Percentiles rank a stretch among this genome's conserved stretches.
These are phyloP conservation scores for Wickerhamiella sergipiensis DNA, from an alignment of 805 yeast genomes.

Conservation along the genomic window DNA sequence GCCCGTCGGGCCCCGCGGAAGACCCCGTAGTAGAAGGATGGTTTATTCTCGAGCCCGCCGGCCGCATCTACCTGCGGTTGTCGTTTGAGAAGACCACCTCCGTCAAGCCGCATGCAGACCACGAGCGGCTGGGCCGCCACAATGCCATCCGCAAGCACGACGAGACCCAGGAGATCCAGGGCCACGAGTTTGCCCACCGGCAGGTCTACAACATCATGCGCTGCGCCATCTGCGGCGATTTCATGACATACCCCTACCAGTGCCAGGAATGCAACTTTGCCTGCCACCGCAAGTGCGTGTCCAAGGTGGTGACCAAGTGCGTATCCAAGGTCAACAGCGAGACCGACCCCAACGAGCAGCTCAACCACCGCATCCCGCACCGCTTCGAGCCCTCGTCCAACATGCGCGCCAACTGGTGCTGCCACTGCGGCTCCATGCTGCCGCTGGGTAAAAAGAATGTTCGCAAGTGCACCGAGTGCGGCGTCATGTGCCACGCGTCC, in stretches of 20 bases:
- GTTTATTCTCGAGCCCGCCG: constrained; percentile 89
- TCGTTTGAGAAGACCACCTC: constrained; percentile 61
- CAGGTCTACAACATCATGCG: constrained; percentile 86
- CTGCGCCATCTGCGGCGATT: constrained; percentile 95
- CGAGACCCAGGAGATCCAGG: constrained; percentile 78
- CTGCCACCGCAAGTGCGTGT: constrained; percentile 67
- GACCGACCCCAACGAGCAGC: constrained; percentile 58
- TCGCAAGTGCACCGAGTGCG: constrained; percentile 80
- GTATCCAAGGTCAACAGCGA: constrained; percentile 29
- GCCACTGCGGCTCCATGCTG: constrained; percentile 93
- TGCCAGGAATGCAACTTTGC: constrained; percentile 69
- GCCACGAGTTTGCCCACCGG: constrained; percentile 92
- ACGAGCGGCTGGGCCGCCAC: constrained; percentile 70
- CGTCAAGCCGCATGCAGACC: constrained; percentile 28
- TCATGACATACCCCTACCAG: constrained; percentile 66
- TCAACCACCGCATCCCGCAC: constrained; percentile 95
- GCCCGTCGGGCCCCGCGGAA: not conserved
- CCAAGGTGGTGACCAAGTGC: constrained; percentile 68
- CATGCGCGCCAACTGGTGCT: constrained; percentile 97
- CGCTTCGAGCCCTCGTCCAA: constrained; percentile 86
- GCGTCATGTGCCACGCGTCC: constrained; percentile 82
- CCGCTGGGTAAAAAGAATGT: constrained; percentile 93
- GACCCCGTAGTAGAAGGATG: constrained; percentile 45
- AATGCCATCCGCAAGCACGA: constrained; percentile 94
- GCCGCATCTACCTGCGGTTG: constrained; percentile 66